phyloP scores from a whole-genome alignment of 1,284 basidiomycete species.

The Heliocybe sulcata region DNA sequence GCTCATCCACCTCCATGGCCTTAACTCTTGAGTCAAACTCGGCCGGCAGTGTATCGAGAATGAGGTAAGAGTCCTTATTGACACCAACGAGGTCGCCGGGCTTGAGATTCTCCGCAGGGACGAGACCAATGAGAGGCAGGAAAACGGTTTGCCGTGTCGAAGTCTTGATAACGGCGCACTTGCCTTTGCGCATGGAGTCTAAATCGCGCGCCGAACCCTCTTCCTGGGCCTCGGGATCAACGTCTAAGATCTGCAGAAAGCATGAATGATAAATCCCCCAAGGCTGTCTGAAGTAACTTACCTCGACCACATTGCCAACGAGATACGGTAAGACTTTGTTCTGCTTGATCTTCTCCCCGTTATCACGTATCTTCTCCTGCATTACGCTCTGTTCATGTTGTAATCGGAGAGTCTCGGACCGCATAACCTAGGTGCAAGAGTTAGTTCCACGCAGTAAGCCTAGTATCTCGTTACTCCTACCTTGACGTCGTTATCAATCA shows the following conservation, averaged over 20 bases:
- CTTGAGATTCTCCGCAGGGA: constrained; percentile 83
- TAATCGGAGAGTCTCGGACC: constrained; percentile 86
- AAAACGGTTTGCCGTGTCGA: constrained; percentile 98
- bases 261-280: background rate
- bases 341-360: constrained; percentile 98
- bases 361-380: constrained; percentile 98
- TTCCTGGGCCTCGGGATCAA: constrained; percentile 90
- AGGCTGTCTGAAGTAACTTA: constrained; percentile 24
- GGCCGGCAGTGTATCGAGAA: constrained; percentile 81
- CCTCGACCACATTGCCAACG: constrained; percentile 96
- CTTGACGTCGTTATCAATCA: constrained; percentile 95
- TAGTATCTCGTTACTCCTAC: constrained; percentile 27
- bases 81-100: constrained; percentile 97
- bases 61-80: constrained; percentile 99
- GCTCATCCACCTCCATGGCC: constrained; percentile 91
- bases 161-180: constrained; percentile 98
- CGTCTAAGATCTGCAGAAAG: constrained; percentile 77
- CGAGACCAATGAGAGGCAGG: constrained; percentile 95
- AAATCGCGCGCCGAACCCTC: constrained; percentile 92
- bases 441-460: background rate
- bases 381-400: constrained; percentile 94
- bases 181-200: constrained; percentile 91
- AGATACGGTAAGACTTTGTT: constrained; percentile 99
- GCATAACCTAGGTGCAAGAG: constrained; percentile 72
- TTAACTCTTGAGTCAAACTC: constrained; percentile 79